Percentiles rank a stretch among this genome's conserved stretches.
Evolutionary conservation across 1,284 basidiomycete genomes (phyloP).

Genomic region (Laetiporus sulphureus): DNA sequence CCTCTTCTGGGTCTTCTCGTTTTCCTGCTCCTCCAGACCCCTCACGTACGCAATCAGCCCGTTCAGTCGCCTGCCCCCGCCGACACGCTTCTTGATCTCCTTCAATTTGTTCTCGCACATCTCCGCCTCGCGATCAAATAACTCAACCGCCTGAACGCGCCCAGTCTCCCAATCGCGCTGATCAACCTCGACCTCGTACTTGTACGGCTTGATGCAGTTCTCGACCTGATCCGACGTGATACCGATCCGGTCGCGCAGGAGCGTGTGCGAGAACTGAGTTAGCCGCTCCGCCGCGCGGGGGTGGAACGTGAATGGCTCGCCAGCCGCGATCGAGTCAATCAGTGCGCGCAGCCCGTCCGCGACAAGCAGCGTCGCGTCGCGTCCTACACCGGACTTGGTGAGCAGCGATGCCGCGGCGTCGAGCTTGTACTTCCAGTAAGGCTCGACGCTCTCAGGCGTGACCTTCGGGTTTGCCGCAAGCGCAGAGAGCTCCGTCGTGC

Average conservation of each 20-base stretch:
- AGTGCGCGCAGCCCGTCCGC: slow-evolving; percentile 88
- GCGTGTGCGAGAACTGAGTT: slow-evolving; percentile 86
- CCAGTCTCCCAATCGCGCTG: slow-evolving; percentile 89
- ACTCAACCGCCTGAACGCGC: slow-evolving; percentile 62
- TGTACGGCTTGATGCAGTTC: slow-evolving; percentile 99
- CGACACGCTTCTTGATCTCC: slow-evolving; percentile 83
- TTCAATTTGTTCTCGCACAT: slow-evolving; percentile 85
- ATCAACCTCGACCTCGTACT: slow-evolving; percentile 93
- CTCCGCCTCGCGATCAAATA: slow-evolving; percentile 79
- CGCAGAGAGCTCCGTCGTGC: slow-evolving; percentile 67
- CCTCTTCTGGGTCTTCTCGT: slow-evolving; percentile 54
- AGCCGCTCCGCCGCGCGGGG: slow-evolving; percentile 84
- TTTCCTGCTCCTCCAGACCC: slow-evolving; percentile 77
- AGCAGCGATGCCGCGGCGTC: slow-evolving; percentile 88
- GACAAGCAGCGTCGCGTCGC: slow-evolving; percentile 91
- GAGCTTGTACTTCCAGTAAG: slow-evolving; percentile 95
- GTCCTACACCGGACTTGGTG: slow-evolving; percentile 95
- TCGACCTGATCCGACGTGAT: slow-evolving; percentile 97
- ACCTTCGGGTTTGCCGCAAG: slow-evolving; percentile 70
- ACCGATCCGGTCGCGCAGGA: slow-evolving; percentile 87
- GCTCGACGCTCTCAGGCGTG: slow-evolving; percentile 74
- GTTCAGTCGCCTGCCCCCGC: slow-evolving; percentile 75
- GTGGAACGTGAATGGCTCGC: slow-evolving; percentile 92
- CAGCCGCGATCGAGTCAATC: slow-evolving; percentile 82
- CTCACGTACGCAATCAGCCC: slow-evolving; percentile 80